These are phyloP conservation scores for Petasospora fabianii DNA, from an alignment of 1,139 yeast genomes.

Conservation along the genomic window DNA sequence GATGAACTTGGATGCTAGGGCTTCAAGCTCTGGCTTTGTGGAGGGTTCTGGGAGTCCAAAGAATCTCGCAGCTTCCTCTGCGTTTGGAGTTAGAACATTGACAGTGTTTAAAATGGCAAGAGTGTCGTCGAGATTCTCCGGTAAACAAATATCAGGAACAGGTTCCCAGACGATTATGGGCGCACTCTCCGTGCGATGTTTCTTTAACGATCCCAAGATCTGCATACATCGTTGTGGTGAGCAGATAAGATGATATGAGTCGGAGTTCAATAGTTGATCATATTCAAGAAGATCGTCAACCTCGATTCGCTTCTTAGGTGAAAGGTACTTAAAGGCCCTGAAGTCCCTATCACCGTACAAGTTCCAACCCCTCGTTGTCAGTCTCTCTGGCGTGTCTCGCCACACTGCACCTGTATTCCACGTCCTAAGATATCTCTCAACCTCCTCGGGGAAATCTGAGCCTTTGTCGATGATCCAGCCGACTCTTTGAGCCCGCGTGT, in stretches of 20 bases:
- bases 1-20: slow-evolving; percentile 42
- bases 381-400: slow-evolving; percentile 47
- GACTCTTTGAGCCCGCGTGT: slow-evolving; percentile 35
- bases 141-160: slow-evolving; percentile 67
- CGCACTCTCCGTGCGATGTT: slow-evolving; percentile 9
- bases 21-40: slow-evolving; percentile 35
- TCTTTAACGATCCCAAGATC: slow-evolving; percentile 37
- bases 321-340: slow-evolving; percentile 50
- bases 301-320: slow-evolving; percentile 63
- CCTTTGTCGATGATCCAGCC: slow-evolving; percentile 82
- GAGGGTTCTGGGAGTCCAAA: slow-evolving; percentile 46
- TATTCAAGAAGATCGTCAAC: slow-evolving; percentile 51
- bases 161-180: slow-evolving; percentile 79
- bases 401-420: slow-evolving; percentile 65
- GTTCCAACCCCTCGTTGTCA: slow-evolving; percentile 82
- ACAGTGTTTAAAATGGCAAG: slow-evolving; percentile 42
- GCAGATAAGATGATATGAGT: slow-evolving; percentile 70
- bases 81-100: slow-evolving; percentile 74
- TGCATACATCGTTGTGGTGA: slow-evolving; percentile 58
- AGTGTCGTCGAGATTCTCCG: slow-evolving; percentile 44
- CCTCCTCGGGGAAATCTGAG: slow-evolving; percentile 58
- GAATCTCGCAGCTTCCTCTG: slow-evolving; percentile 71
- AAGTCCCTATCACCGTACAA: slow-evolving; percentile 61
- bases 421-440: slow-evolving; percentile 42
- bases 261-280: slow-evolving; percentile 36